A percentile compares a stretch with the other conserved stretches of the same genome.
Conservation (phyloP, 2,329 filamentous ascomycete genomes). For the Alternaria metachromatica region DNA sequence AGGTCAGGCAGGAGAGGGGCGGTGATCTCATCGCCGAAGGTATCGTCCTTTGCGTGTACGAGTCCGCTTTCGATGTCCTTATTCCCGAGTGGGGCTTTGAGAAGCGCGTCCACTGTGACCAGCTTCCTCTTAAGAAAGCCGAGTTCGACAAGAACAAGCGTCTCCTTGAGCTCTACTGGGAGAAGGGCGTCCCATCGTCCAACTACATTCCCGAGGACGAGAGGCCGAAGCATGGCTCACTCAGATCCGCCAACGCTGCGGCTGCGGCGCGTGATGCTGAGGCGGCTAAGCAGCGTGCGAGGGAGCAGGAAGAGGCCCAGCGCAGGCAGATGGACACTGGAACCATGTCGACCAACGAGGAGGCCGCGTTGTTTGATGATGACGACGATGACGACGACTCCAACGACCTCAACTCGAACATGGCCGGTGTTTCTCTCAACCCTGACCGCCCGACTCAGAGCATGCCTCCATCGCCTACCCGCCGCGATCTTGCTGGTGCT, state of each 20-base stretch:
- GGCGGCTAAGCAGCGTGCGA: constrained; percentile 78
- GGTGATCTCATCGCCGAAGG: constrained; percentile 94
- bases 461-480: constrained; percentile 88
- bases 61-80: constrained; percentile 96
- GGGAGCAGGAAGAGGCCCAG: constrained; percentile 88
- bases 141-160: constrained; percentile 97
- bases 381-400: constrained; percentile 80
- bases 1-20: constrained; percentile 82
- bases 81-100: constrained; percentile 99
- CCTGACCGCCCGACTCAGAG: constrained; percentile 90
- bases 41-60: constrained; percentile 95
- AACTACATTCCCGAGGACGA: constrained; percentile 97
- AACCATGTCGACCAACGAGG: constrained; percentile 90
- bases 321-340: constrained; percentile 94
- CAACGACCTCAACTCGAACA: constrained; percentile 87
- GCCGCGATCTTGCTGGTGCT: constrained; percentile 70
- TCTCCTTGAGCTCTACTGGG: constrained; percentile 96
- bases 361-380: constrained; percentile 94
- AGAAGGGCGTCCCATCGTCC: constrained; percentile 97
- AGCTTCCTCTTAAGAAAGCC: constrained; percentile 97
- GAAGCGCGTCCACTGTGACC: constrained; percentile 98
- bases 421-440: constrained; percentile 86
- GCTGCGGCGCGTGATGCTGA: constrained; percentile 82
- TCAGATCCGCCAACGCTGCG: constrained; percentile 75
- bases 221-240: constrained; percentile 80